A percentile compares a stretch with the other conserved stretches of the same genome.
These are phyloP conservation scores for Afroboletus lepidellus DNA, from an alignment of 1,284 basidiomycete genomes.

Conservation along the genomic window DNA sequence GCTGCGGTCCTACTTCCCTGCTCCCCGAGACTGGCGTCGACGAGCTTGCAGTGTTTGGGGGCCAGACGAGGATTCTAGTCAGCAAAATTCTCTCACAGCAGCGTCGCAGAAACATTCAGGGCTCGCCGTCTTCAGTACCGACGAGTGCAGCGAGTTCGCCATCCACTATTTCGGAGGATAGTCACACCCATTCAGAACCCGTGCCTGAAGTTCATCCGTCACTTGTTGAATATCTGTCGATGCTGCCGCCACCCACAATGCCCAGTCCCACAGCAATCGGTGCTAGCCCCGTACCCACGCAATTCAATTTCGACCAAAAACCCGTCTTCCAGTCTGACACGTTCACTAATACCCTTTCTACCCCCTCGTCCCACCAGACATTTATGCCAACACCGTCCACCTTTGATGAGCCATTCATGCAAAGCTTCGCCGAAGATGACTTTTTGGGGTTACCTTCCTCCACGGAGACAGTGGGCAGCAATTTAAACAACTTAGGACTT, in stretches of 20 bases:
- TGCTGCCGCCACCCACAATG: slow-evolving; percentile 35
- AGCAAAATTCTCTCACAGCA: slow-evolving; percentile 46
- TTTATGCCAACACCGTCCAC: slow-evolving; percentile 8
- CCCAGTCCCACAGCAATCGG: slow-evolving; percentile 11
- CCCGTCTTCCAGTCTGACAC: slow-evolving; percentile 14
- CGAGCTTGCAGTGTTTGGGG: slow-evolving; percentile 66
- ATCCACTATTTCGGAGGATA: slow-evolving; percentile 29
- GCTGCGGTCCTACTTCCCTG: slow-evolving; percentile 31
- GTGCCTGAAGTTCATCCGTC: slow-evolving; percentile 60
- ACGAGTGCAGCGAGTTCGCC: slow-evolving; percentile 28
- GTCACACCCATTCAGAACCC: slow-evolving; percentile 25
- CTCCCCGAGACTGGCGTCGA: slow-evolving; percentile 52
- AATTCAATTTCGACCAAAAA: slow-evolving; percentile 15
- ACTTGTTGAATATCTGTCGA: slow-evolving; percentile 43
- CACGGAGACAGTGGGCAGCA: not conserved
- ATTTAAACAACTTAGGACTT: slow-evolving; percentile 36
- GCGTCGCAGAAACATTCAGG: slow-evolving; percentile 23
- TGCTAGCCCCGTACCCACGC: slow-evolving; percentile 7
- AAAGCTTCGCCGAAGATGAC: slow-evolving; percentile 11
- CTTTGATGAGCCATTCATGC: slow-evolving; percentile 26
- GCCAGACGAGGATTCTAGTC: slow-evolving; percentile 55
- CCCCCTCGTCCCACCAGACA: slow-evolving; percentile 8
- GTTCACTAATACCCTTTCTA: slow-evolving; percentile 5
- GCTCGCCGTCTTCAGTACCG: slow-evolving; percentile 18
- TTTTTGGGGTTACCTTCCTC: slow-evolving; percentile 16